Conservation (phyloP, 2,329 filamentous ascomycete species). For the Herpotrichia juniperi region DNA sequence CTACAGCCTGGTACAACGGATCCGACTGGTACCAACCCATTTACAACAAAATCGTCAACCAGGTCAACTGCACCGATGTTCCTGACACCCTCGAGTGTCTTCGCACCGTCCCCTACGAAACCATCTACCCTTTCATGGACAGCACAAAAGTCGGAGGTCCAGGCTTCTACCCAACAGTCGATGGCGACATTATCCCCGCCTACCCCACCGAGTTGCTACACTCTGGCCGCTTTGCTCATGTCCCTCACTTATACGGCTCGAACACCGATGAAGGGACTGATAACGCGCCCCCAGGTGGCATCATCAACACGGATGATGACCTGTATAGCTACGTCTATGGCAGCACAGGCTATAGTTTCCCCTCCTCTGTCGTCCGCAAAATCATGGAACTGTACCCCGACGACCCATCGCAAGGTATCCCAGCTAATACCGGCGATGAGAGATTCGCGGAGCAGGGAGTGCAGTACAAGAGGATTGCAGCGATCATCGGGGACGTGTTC, state of each 20-base stretch:
- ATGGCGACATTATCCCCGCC: conserved; percentile 63
- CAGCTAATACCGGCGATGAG: conserved; percentile 38
- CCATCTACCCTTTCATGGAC: conserved; percentile 62
- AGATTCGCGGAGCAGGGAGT: conserved; percentile 38
- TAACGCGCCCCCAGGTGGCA: conserved; percentile 58
- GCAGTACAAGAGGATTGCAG: conserved; percentile 62
- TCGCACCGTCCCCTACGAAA: conserved; percentile 64
- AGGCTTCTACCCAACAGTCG: conserved; percentile 55
- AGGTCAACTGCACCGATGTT: conserved; percentile 64
- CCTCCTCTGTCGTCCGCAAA: conserved; percentile 32
- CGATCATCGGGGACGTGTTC: conserved; percentile 59
- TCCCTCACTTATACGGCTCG: conserved; percentile 67
- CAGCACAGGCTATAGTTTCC: conserved; percentile 41
- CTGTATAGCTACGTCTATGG: conserved; percentile 45
- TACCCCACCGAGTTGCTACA: conserved; percentile 62
- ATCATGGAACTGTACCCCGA: conserved; percentile 44
- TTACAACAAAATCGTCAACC: conserved; percentile 41
- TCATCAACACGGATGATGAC: conserved; percentile 62
- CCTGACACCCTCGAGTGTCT: conserved; percentile 55
- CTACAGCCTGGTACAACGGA: conserved; percentile 48
- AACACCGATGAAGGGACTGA: conserved; percentile 71
- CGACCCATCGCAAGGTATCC: conserved; percentile 38
- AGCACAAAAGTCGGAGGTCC: conserved; percentile 41
- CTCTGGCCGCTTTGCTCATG: conserved; percentile 65
- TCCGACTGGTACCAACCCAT: conserved; percentile 58